phyloP scores from a whole-genome alignment of 1,284 basidiomycete species.

The Peniophora sp. region DNA sequence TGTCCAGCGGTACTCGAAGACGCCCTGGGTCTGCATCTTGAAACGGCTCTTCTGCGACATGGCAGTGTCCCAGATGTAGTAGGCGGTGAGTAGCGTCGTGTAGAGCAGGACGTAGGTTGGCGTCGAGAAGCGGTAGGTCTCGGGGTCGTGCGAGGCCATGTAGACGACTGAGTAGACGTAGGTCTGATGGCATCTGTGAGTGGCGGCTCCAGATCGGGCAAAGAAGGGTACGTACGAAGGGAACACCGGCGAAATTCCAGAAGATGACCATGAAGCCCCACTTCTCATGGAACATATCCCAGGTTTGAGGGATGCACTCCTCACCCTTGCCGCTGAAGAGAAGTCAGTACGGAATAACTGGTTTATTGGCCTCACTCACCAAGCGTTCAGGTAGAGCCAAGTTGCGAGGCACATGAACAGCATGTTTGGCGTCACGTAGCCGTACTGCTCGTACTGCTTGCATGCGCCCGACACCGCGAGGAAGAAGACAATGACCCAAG shows the following conservation, averaged over 20 bases:
- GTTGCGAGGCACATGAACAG: slow-evolving; percentile 95
- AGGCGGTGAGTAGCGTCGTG: slow-evolving; percentile 72
- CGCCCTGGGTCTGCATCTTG: slow-evolving; percentile 94
- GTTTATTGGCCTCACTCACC: slow-evolving; percentile 36
- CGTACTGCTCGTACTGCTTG: slow-evolving; percentile 92
- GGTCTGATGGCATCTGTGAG: slow-evolving; percentile 49
- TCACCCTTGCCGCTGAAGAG: slow-evolving; percentile 66
- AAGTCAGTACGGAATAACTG: neutral
- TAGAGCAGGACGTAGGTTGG: slow-evolving; percentile 67
- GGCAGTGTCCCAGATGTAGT: slow-evolving; percentile 88
- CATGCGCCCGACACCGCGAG: slow-evolving; percentile 87
- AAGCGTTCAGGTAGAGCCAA: slow-evolving; percentile 95
- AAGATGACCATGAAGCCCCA: slow-evolving; percentile 95
- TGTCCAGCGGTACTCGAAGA: slow-evolving; percentile 77
- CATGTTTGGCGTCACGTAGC: slow-evolving; percentile 97
- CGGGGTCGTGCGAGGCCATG: slow-evolving; percentile 92
- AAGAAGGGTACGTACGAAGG: slow-evolving; percentile 49
- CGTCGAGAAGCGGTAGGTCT: slow-evolving; percentile 82
- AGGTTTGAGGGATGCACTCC: slow-evolving; percentile 98
- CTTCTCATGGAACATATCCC: slow-evolving; percentile 99
- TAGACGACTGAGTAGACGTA: slow-evolving; percentile 97
- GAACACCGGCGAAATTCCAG: slow-evolving; percentile 96
- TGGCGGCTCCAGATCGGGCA: slow-evolving; percentile 1
- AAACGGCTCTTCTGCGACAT: slow-evolving; percentile 98
- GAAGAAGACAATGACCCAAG: slow-evolving; percentile 95